Evolutionary conservation across 768 basidiomycete genomes (phyloP).

Genomic region (Rhizopogon sp.): DNA sequence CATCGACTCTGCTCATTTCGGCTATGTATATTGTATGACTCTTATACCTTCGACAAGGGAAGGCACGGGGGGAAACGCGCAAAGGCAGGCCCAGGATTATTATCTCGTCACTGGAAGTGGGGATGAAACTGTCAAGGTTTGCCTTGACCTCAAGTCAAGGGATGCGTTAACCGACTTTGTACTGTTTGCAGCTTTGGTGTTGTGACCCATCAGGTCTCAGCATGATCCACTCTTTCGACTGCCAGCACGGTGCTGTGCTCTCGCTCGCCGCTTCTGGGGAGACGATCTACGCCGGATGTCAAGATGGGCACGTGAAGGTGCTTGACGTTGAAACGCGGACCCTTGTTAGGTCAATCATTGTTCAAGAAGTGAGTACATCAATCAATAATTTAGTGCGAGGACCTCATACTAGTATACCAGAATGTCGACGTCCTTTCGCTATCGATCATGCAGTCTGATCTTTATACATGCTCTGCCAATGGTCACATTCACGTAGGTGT

Average conservation of each 20-base stretch:
- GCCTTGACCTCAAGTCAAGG: conserved; percentile 1
- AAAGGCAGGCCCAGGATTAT: conserved; percentile 19
- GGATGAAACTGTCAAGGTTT: conserved; percentile 84
- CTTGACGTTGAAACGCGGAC: conserved; percentile 90
- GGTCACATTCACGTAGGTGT: conserved; percentile 60
- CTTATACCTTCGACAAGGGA: conserved; percentile 37
- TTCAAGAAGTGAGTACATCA: conserved; percentile 57
- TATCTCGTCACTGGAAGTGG: conserved; percentile 84
- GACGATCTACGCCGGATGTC: conserved; percentile 88
- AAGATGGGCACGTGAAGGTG: conserved; percentile 89
- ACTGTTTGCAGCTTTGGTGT: conserved; percentile 54
- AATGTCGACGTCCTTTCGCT: conserved; percentile 80
- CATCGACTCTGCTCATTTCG: conserved; percentile 87
- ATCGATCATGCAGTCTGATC: conserved; percentile 58
- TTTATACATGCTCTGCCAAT: conserved; percentile 65
- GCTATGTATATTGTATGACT: conserved; percentile 87
- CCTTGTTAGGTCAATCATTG: conserved; percentile 79
- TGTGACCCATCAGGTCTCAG: conserved; percentile 42
- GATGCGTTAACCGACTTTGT: not conserved
- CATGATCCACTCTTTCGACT: conserved; percentile 63
- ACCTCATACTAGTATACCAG: conserved; percentile 27
- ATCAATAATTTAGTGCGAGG: not conserved
- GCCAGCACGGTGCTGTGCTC: conserved; percentile 77
- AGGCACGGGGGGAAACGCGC: conserved; percentile 27
- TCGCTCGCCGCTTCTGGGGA: conserved; percentile 70